Percentiles rank a stretch among this genome's conserved stretches.
These are phyloP conservation scores for Penicilliopsis zonata DNA, from an alignment of 495 filamentous ascomycete species.

Conservation along the genomic window DNA sequence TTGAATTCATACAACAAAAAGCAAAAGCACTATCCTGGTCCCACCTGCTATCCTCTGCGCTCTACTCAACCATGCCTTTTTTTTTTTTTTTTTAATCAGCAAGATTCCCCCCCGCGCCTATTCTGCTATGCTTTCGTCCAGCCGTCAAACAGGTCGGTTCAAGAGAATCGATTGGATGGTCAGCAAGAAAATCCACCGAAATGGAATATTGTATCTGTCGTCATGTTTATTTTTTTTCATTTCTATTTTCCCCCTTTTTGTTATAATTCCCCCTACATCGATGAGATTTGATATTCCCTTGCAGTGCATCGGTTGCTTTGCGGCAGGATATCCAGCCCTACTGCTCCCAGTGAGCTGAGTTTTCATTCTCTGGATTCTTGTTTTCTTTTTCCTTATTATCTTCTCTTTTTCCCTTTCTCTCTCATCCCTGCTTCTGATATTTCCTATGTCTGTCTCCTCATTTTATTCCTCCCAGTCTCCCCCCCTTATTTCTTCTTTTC, in stretches of 20 bases:
- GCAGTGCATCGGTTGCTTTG: slow-evolving; percentile 1
- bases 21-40: too few relatives aligned
- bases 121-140: not conserved
- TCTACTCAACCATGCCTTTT: slow-evolving; percentile 1
- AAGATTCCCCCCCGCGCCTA: not conserved
- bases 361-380: slow-evolving; percentile 1
- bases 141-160: not conserved
- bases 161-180: too few relatives aligned
- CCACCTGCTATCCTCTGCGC: too few relatives aligned
- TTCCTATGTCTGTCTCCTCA: slow-evolving; percentile 16
- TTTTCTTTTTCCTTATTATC: slow-evolving; percentile 5
- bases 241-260: not conserved
- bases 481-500: slow-evolving; percentile 11
- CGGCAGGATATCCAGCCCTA: slow-evolving; percentile 1
- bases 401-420: slow-evolving; percentile 16
- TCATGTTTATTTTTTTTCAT: not conserved
- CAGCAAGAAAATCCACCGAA: too few relatives aligned
- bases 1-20: not conserved
- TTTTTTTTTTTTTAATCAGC: slow-evolving; percentile 3
- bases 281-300: not conserved
- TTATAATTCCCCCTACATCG: not conserved
- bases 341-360: slow-evolving; percentile 2
- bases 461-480: slow-evolving; percentile 9
- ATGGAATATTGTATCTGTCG: too few relatives aligned
- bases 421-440: slow-evolving; percentile 18